These are phyloP conservation scores for Blakeslea trispora DNA, from an alignment of 371 early-diverging fungal species.

Conservation along the genomic window DNA sequence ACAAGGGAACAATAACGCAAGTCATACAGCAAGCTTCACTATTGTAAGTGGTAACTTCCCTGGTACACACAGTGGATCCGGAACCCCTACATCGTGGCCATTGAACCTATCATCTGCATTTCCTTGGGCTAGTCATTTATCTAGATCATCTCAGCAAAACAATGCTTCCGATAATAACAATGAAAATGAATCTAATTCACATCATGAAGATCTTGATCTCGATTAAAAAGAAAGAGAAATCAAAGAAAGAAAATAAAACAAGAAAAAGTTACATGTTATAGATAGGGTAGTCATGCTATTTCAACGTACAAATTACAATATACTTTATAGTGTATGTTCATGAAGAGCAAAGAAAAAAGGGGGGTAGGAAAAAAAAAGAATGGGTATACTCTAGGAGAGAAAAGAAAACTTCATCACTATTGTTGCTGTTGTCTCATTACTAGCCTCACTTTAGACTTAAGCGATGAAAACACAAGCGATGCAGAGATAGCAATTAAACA, in stretches of 20 bases:
- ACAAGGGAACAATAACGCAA: neutral
- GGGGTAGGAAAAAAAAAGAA: no score
- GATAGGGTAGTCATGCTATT: no score
- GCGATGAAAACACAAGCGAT: constrained; percentile 27
- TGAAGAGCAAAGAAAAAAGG: neutral
- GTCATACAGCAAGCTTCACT: neutral
- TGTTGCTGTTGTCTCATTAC: neutral
- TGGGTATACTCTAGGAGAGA: no score
- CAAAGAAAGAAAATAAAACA: no score
- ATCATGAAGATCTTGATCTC: constrained; percentile 15
- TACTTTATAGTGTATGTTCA: no score
- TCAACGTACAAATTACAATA: no score
- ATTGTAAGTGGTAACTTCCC: neutral
- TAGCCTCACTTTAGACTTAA: constrained; percentile 30
- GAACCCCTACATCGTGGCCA: constrained; percentile 1
- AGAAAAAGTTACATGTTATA: no score
- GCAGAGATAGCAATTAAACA: constrained; percentile 45
- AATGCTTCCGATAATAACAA: neutral
- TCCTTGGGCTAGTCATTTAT: constrained; percentile 6
- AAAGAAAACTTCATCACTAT: no score
- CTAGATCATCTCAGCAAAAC: neutral
- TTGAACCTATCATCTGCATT: constrained; percentile 9
- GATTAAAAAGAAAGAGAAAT: constrained; percentile 5
- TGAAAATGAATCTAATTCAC: neutral
- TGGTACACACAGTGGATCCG: neutral